phyloP scores from a whole-genome alignment of 2,329 filamentous ascomycete genomes.

The Nemania sp. region DNA sequence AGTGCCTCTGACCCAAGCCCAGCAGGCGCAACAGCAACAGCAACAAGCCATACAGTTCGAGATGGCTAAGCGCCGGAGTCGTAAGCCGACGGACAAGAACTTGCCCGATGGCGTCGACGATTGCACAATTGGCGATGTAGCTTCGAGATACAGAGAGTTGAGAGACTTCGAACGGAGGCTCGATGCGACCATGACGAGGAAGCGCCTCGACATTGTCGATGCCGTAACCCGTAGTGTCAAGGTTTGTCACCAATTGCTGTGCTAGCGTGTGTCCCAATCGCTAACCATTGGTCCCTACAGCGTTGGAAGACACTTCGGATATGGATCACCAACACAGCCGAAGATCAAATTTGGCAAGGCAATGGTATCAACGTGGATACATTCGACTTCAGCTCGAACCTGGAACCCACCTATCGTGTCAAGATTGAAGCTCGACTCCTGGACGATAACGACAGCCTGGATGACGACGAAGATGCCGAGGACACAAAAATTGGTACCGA shows the following conservation, averaged over 20 bases:
- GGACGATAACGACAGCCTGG: constrained; percentile 61
- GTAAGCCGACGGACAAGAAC: constrained; percentile 92
- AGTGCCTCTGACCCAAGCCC: constrained; percentile 56
- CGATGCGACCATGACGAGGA: constrained; percentile 92
- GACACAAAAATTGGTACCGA: constrained; percentile 50
- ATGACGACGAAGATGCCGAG: constrained; percentile 55
- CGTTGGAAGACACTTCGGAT: constrained; percentile 84
- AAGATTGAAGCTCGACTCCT: constrained; percentile 89
- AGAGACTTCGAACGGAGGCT: constrained; percentile 85
- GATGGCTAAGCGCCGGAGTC: constrained; percentile 76
- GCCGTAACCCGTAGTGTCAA: constrained; percentile 74
- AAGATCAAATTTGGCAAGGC: constrained; percentile 92
- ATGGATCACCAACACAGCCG: constrained; percentile 93
- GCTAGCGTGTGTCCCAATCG: constrained; percentile 4
- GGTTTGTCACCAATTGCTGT: constrained; percentile 44
- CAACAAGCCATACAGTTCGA: constrained; percentile 58
- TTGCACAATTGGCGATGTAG: constrained; percentile 78
- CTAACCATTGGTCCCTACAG: constrained; percentile 43
- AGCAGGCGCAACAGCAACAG: constrained; percentile 56
- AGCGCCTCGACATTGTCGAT: constrained; percentile 88
- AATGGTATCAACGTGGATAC: constrained; percentile 69
- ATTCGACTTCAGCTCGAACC: constrained; percentile 79
- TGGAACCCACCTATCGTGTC: constrained; percentile 81
- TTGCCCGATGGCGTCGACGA: constrained; percentile 89
- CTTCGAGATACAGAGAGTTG: constrained; percentile 78